Evolutionary conservation across 176 grass and related monocot genomes (phyloP).

Genomic region (Melocanna baccifera): DNA sequence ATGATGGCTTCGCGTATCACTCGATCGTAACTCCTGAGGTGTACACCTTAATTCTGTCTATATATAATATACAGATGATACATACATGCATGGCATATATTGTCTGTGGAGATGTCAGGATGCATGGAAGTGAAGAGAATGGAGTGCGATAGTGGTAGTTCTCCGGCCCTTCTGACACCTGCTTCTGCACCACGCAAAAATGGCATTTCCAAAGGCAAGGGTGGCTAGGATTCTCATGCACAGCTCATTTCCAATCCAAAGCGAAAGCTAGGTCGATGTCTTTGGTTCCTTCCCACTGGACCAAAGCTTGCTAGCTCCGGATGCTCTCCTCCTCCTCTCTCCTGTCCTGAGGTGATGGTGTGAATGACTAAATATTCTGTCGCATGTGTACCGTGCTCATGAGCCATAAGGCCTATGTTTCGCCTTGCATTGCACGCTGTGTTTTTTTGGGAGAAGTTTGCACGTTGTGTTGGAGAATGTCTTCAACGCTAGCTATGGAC

Average conservation of each 20-base stretch:
- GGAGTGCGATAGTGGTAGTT: background rate
- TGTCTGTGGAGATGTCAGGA: background rate
- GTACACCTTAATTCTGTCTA: too few species aligned
- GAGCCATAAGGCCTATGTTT: too few species aligned
- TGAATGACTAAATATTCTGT: background rate
- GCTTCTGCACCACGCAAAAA: conserved; percentile 30
- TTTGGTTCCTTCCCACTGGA: background rate
- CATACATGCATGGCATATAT: background rate
- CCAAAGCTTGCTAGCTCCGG: background rate
- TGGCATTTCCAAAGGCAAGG: conserved; percentile 14
- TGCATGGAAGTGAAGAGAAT: background rate
- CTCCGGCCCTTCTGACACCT: background rate
- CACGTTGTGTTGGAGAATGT: background rate
- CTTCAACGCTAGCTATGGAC: too few species aligned
- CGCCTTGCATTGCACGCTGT: too few species aligned
- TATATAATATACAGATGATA: too few species aligned
- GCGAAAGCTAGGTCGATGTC: background rate
- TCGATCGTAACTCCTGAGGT: background rate
- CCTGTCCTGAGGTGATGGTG: background rate
- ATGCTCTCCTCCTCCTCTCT: background rate
- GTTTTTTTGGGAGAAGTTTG: background rate
- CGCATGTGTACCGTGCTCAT: background rate
- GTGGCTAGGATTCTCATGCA: background rate
- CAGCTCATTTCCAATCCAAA: conserved; percentile 25
- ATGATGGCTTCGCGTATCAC: background rate